Evolutionary conservation across 441 rosid species (phyloP).

Genomic region (Syzygium malaccense): DNA sequence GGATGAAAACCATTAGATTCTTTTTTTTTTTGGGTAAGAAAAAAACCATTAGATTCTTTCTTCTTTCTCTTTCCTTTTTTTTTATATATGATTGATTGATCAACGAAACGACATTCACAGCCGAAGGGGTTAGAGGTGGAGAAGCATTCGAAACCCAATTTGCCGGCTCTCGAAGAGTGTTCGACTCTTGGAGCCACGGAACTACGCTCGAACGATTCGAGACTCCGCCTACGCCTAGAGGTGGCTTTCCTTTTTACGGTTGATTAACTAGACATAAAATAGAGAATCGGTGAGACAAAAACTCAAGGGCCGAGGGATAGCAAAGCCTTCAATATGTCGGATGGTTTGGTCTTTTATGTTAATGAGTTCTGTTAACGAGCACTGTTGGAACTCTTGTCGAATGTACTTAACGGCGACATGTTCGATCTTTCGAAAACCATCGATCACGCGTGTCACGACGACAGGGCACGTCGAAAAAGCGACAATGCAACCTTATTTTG

Average conservation of each 20-base stretch:
- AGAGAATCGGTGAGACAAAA: neutral
- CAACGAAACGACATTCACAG: neutral
- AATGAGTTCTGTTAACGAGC: neutral
- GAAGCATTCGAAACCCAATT: neutral
- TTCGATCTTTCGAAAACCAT: neutral
- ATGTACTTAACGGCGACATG: rapidly evolving
- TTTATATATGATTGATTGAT: neutral
- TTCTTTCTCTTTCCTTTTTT: no score
- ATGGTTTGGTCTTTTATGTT: neutral
- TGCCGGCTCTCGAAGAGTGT: neutral
- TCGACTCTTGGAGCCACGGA: neutral
- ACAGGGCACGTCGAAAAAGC: neutral
- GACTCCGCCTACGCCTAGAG: neutral
- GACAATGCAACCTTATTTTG: neutral
- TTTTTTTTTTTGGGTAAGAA: no score
- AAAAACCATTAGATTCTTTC: neutral
- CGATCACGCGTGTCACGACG: neutral
- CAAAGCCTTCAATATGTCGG: neutral
- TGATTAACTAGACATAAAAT: neutral
- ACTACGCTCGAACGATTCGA: neutral
- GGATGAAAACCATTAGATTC: neutral
- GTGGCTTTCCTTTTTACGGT: neutral
- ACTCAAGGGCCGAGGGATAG: neutral
- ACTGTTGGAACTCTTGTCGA: neutral
- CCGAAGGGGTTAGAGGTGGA: neutral